Percentiles rank a stretch among this genome's conserved stretches.
phyloP scores from a whole-genome alignment of 1,284 basidiomycete genomes.

The Ceratobasidium sp. region DNA sequence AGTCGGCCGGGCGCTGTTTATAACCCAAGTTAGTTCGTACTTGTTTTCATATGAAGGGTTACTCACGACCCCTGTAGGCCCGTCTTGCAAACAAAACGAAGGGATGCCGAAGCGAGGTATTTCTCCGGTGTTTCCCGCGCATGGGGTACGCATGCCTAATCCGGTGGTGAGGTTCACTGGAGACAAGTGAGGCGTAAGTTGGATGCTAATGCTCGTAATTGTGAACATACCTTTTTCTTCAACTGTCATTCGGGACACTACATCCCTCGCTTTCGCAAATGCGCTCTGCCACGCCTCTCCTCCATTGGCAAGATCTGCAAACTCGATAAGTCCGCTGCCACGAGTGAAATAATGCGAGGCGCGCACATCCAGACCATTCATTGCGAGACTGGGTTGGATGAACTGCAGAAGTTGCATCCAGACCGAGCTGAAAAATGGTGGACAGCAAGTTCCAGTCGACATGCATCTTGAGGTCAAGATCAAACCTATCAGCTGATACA shows the following conservation, averaged over 20 bases:
- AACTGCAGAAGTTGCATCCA: background rate
- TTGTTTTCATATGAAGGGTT: background rate
- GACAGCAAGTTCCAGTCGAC: constrained; percentile 15
- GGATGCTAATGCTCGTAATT: background rate
- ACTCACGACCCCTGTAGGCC: constrained; percentile 64
- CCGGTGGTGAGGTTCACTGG: constrained; percentile 44
- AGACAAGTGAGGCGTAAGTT: background rate
- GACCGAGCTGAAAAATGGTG: constrained; percentile 4
- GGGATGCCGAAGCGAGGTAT: constrained; percentile 62
- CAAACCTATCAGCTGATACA: background rate
- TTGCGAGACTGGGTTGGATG: background rate
- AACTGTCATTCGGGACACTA: constrained; percentile 38
- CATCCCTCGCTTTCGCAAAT: constrained; percentile 29
- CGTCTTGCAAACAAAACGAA: constrained; percentile 75
- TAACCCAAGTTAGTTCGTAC: constrained; percentile 68
- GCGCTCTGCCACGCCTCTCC: constrained; percentile 37
- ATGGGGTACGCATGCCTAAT: constrained; percentile 49
- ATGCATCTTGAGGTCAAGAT: constrained; percentile 15
- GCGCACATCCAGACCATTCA: constrained; percentile 12
- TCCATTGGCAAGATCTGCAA: constrained; percentile 23
- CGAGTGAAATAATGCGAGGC: background rate
- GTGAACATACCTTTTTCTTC: constrained; percentile 36
- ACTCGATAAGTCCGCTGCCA: background rate
- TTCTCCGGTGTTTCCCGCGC: constrained; percentile 49
- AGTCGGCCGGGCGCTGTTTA: constrained; percentile 59